Conservation (phyloP, 257 asterid genomes). For the Cordia subcordata region DNA sequence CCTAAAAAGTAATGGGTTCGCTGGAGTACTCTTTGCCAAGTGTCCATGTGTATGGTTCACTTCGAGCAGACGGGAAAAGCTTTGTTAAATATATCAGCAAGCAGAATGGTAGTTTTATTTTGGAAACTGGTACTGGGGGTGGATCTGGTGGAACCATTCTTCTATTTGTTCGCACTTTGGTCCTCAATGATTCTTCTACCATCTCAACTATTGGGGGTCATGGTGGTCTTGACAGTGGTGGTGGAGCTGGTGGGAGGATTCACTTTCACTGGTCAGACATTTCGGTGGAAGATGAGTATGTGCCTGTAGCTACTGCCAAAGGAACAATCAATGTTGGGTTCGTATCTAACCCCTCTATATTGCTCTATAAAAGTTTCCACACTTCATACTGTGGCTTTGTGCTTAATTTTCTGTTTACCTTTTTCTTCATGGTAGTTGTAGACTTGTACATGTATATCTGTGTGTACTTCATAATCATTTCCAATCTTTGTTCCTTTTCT, state of each 20-base stretch:
- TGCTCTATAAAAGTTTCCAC: not conserved
- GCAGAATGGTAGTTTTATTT: constrained; percentile 30
- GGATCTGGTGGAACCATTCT: constrained; percentile 96
- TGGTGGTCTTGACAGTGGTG: constrained; percentile 80
- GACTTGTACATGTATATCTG: not conserved
- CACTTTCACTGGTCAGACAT: constrained; percentile 90
- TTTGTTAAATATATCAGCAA: constrained; percentile 34
- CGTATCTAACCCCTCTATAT: constrained; percentile 18
- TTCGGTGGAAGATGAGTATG: constrained; percentile 61
- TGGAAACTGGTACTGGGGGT: constrained; percentile 70
- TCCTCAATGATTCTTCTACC: constrained; percentile 41
- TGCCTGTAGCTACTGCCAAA: constrained; percentile 53
- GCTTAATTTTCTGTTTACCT: not conserved
- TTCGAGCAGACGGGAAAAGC: constrained; percentile 78
- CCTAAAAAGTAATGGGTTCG: constrained; percentile 75
- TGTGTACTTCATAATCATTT: not conserved
- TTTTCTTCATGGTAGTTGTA: not conserved
- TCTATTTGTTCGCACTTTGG: constrained; percentile 59
- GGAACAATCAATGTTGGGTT: constrained; percentile 68
- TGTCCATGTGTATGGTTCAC: constrained; percentile 60
- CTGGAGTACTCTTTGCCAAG: constrained; percentile 62
- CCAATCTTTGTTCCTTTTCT: constrained; percentile 4
- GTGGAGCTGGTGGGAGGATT: constrained; percentile 94
- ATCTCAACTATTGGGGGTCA: constrained; percentile 76
- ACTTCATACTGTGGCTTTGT: no score